Evolutionary conservation across 1,284 basidiomycete species (phyloP).

Genomic region (Irpex rosettiformis): DNA sequence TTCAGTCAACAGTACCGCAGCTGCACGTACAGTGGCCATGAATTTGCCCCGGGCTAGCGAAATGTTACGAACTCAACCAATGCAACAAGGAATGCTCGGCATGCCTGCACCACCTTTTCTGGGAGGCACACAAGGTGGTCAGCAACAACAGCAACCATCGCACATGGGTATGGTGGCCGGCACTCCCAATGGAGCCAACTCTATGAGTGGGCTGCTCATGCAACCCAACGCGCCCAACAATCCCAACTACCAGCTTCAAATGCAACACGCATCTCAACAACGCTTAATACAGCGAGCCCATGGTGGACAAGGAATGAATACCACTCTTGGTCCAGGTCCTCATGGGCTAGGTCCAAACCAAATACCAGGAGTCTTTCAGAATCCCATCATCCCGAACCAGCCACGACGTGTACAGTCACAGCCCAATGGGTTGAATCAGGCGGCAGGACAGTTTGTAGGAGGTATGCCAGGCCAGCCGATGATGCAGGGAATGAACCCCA

Average conservation of each 20-base stretch:
- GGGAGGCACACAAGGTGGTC: not conserved
- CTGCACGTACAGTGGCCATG: not conserved
- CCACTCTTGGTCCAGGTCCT: constrained; percentile 30
- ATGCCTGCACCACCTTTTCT: not conserved
- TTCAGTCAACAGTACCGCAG: not conserved
- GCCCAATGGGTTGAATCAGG: constrained; percentile 37
- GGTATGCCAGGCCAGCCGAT: constrained; percentile 36
- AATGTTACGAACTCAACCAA: constrained; percentile 3
- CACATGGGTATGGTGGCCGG: constrained; percentile 36
- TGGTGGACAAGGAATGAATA: constrained; percentile 34
- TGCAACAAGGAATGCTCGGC: not conserved
- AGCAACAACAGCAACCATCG: constrained; percentile 25
- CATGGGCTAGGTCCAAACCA: constrained; percentile 34
- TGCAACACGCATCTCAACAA: constrained; percentile 20
- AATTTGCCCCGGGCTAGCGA: not conserved
- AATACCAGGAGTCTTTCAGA: constrained; percentile 38
- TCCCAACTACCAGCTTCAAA: constrained; percentile 16
- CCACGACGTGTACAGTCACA: constrained; percentile 53
- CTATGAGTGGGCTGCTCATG: constrained; percentile 12
- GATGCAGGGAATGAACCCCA: constrained; percentile 33
- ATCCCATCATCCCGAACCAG: constrained; percentile 32
- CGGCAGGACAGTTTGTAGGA: constrained; percentile 29
- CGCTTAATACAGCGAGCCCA: constrained; percentile 26
- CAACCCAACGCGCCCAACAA: constrained; percentile 5
- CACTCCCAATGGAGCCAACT: constrained; percentile 19